Conservation (phyloP, 2,329 filamentous ascomycete species). For the Sporothrix euskadiensis region DNA sequence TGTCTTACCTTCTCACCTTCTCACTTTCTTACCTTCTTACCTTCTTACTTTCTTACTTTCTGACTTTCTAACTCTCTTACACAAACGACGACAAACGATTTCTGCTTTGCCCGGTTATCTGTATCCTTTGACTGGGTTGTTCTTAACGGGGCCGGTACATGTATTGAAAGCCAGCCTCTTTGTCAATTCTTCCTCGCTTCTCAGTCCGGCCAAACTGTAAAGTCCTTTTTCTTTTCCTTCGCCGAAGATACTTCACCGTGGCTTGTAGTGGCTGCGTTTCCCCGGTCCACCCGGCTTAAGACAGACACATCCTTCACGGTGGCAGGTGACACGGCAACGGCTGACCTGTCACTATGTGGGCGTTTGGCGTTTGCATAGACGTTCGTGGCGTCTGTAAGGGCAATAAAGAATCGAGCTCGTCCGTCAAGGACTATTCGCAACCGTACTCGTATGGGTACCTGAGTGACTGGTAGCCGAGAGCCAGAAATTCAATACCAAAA, state of each 20-base stretch:
- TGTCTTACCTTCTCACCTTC: not conserved
- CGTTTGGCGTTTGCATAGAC: not conserved
- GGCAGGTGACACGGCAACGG: slow-evolving; percentile 10
- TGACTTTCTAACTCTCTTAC: not conserved
- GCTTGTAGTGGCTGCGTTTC: not conserved
- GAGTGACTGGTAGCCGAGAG: not conserved
- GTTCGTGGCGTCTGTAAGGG: not conserved
- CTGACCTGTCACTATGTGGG: slow-evolving; percentile 1
- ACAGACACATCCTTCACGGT: not conserved
- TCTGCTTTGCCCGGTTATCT: not conserved
- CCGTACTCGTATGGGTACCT: not conserved
- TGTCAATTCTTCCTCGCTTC: not conserved
- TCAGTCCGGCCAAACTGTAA: not conserved
- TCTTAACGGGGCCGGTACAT: not conserved
- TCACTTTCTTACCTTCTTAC: not conserved
- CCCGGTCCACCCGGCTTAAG: not conserved
- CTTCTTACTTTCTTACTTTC: not conserved
- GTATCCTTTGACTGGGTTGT: not conserved
- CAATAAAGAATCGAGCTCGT: not conserved
- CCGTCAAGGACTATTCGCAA: not conserved
- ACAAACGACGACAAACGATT: not conserved
- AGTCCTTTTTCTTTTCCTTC: not conserved
- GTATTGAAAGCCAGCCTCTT: too few species aligned
- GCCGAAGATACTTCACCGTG: not conserved
- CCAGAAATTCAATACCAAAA: not conserved